Percentiles rank a stretch among this genome's conserved stretches.
Evolutionary conservation across 202 grass and related monocot genomes (phyloP).

Genomic region (Dendrocalamus latiflorus): DNA sequence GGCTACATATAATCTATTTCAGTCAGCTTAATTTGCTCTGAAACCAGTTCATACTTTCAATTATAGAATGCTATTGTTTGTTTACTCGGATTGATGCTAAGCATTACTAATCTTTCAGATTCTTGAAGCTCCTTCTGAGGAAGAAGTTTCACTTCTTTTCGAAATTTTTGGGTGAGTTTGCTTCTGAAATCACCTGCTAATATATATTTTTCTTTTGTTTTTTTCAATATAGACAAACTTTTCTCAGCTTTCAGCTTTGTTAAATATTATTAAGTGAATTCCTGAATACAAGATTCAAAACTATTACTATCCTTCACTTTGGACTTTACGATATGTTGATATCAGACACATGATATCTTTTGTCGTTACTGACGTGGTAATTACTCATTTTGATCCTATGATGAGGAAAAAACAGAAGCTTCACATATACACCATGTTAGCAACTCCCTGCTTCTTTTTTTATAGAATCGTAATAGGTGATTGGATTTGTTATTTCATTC

Average conservation of each 20-base stretch:
- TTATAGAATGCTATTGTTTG: not conserved
- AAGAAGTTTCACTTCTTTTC: slow-evolving; percentile 83
- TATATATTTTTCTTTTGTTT: not conserved
- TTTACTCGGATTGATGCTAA: slow-evolving; percentile 18
- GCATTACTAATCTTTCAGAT: slow-evolving; percentile 45
- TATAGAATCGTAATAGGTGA: not conserved
- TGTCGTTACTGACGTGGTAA: not conserved
- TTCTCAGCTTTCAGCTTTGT: slow-evolving; percentile 13
- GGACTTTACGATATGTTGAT: too few relatives aligned
- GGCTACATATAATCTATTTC: not conserved
- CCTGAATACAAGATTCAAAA: not conserved
- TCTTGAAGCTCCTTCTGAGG: slow-evolving; percentile 84
- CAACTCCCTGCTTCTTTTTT: not conserved
- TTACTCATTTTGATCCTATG: not conserved
- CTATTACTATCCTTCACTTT: too few relatives aligned
- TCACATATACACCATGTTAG: not conserved
- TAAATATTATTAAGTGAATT: slow-evolving; percentile 3
- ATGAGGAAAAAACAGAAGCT: not conserved
- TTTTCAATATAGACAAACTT: not conserved
- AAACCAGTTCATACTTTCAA: not conserved
- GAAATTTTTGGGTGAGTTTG: slow-evolving; percentile 79
- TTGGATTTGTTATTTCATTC: not conserved
- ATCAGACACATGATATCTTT: too few relatives aligned
- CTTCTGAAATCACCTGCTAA: slow-evolving; percentile 3
- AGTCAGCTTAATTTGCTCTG: not conserved